These are phyloP conservation scores for Peronosclerospora sorghi DNA, from an alignment of 352 stramenopile genomes.

Conservation along the genomic window DNA sequence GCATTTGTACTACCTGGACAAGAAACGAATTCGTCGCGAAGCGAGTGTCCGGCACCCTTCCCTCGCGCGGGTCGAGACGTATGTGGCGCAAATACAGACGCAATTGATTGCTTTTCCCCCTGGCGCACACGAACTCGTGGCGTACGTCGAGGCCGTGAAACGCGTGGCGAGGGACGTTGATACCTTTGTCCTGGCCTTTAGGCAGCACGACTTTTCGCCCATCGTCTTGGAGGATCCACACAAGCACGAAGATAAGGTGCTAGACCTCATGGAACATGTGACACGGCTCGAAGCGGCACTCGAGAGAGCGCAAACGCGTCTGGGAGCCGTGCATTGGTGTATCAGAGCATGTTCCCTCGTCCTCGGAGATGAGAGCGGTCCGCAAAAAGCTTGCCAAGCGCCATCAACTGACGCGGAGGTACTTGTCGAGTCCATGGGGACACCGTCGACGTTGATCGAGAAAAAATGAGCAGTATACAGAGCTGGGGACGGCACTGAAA, in stretches of 20 bases:
- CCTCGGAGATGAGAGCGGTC: slow-evolving; percentile 25
- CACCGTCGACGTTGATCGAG: too few relatives aligned
- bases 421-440: too few relatives aligned
- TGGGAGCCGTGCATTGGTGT: slow-evolving; percentile 68
- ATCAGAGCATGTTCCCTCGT: slow-evolving; percentile 63
- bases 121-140: slow-evolving; percentile 35
- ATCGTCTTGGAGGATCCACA: slow-evolving; percentile 32
- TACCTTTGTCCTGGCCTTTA: slow-evolving; percentile 31
- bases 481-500: too few relatives aligned
- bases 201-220: slow-evolving; percentile 32
- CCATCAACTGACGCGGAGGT: too few relatives aligned
- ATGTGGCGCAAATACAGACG: slow-evolving; percentile 44
- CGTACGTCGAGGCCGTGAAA: slow-evolving; percentile 43
- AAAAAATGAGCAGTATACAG: too few relatives aligned
- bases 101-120: slow-evolving; percentile 40
- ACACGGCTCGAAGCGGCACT: slow-evolving; percentile 46
- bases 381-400: too few relatives aligned
- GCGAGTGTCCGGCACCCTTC: slow-evolving; percentile 39
- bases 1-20: slow-evolving; percentile 61
- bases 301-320: slow-evolving; percentile 34
- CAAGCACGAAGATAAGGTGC: slow-evolving; percentile 22
- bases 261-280: slow-evolving; percentile 50
- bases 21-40: slow-evolving; percentile 35
- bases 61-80: slow-evolving; percentile 34
- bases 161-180: slow-evolving; percentile 27